Conservation (phyloP, 192 early-diverging fungal species). For the Backusella morwellensis region DNA sequence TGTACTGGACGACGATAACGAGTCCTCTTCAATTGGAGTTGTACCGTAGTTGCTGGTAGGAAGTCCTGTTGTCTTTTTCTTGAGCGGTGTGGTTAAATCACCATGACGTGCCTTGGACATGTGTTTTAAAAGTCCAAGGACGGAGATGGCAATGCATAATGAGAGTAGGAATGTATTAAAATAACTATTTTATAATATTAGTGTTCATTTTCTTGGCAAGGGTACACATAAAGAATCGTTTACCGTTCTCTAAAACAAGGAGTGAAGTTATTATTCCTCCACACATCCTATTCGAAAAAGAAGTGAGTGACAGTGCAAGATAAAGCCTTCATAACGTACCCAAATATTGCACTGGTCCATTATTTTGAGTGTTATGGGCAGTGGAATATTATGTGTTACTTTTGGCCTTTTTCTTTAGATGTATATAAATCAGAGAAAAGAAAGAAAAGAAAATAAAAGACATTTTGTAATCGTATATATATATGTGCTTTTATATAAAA, state of each 20-base stretch:
- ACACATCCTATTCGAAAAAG: not conserved
- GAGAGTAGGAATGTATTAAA: not conserved
- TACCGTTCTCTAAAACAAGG: constrained; percentile 30
- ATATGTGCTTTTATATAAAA: not conserved
- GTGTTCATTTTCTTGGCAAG: too few relatives aligned
- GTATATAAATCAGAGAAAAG: not conserved
- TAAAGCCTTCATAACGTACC: not conserved
- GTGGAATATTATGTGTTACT: not conserved
- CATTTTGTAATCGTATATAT: not conserved
- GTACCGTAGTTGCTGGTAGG: not conserved
- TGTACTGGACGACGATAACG: not conserved
- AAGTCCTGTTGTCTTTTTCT: not conserved
- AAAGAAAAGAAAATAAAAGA: not conserved
- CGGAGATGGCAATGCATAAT: not conserved
- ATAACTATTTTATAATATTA: not conserved
- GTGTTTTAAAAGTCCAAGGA: constrained; percentile 1
- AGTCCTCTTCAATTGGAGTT: not conserved
- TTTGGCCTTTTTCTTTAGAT: not conserved
- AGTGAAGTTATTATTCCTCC: constrained; percentile 16
- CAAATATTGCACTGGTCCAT: constrained; percentile 3
- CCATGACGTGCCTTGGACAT: not conserved
- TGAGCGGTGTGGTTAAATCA: not conserved
- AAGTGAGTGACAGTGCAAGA: too few relatives aligned
- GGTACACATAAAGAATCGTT: not conserved
- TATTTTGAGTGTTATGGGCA: not conserved